phyloP scores from a whole-genome alignment of 2,329 filamentous ascomycete genomes.

The Monilinia laxa region DNA sequence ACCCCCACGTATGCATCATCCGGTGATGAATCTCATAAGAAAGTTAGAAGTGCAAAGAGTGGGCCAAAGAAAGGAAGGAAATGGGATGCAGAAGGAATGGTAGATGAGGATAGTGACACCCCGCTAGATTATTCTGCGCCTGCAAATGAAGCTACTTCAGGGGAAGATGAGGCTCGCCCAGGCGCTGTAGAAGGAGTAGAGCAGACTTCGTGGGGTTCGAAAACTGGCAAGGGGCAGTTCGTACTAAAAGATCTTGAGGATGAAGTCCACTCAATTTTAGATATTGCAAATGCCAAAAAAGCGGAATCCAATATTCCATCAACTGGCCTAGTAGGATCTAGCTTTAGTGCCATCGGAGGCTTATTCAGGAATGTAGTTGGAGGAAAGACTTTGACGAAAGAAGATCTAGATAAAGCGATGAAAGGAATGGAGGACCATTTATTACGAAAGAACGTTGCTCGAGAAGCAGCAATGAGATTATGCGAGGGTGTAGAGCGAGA shows the following conservation, averaged over 20 bases:
- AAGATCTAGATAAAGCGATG: slow-evolving; percentile 87
- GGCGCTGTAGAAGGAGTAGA: slow-evolving; percentile 72
- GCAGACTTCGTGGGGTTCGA: slow-evolving; percentile 78
- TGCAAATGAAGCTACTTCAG: slow-evolving; percentile 52
- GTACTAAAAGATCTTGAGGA: slow-evolving; percentile 90
- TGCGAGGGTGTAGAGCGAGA: slow-evolving; percentile 91
- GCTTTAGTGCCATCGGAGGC: slow-evolving; percentile 79
- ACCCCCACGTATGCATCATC: slow-evolving; percentile 65
- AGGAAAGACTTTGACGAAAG: slow-evolving; percentile 85
- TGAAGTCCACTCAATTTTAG: slow-evolving; percentile 86
- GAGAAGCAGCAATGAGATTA: slow-evolving; percentile 86
- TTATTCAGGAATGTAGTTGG: slow-evolving; percentile 94
- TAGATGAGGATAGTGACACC: slow-evolving; percentile 73
- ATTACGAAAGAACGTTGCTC: slow-evolving; percentile 91
- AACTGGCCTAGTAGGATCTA: slow-evolving; percentile 71
- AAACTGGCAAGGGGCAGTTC: slow-evolving; percentile 85
- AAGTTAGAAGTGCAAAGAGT: slow-evolving; percentile 55
- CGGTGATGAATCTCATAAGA: slow-evolving; percentile 72
- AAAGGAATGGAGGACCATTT: slow-evolving; percentile 96
- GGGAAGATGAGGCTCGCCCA: slow-evolving; percentile 54
- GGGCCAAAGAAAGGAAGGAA: slow-evolving; percentile 79
- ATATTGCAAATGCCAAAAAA: slow-evolving; percentile 70
- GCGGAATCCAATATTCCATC: slow-evolving; percentile 46
- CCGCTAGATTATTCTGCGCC: slow-evolving; percentile 86
- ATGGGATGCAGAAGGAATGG: slow-evolving; percentile 87